Evolutionary conservation across 1,139 yeast species (phyloP).

Genomic region (Pichia inconspicua): DNA sequence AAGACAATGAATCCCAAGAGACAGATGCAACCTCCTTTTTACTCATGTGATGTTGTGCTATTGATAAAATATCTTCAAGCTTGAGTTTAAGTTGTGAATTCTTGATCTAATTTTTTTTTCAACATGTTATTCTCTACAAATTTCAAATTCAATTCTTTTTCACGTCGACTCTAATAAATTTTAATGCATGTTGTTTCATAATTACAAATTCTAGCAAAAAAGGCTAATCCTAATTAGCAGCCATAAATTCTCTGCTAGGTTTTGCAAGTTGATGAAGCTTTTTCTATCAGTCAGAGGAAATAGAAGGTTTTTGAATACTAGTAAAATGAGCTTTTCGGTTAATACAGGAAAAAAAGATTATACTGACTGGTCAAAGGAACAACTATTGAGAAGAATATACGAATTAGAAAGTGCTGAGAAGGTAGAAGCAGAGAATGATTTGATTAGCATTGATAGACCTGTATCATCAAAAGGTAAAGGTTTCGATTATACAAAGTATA

Average conservation of each 20-base stretch:
- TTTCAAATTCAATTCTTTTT: too few species aligned
- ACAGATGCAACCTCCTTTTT: slow-evolving; percentile 15
- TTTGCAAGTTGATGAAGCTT: neutral
- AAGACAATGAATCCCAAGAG: slow-evolving; percentile 21
- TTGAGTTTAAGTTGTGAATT: too few species aligned
- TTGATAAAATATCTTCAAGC: too few species aligned
- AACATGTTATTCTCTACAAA: too few species aligned
- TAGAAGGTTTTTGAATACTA: neutral
- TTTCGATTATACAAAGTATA: slow-evolving; percentile 63
- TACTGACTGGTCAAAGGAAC: slow-evolving; percentile 33
- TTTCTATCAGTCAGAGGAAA: too few species aligned
- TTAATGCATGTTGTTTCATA: too few species aligned
- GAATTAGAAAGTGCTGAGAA: slow-evolving; percentile 35
- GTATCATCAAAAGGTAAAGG: slow-evolving; percentile 29
- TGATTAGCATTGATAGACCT: slow-evolving; percentile 7
- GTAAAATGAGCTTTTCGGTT: neutral
- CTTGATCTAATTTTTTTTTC: slow-evolving; percentile 1
- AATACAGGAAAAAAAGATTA: slow-evolving; percentile 9
- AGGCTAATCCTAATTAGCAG: neutral
- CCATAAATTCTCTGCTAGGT: neutral
- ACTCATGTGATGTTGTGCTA: neutral
- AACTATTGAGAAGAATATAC: slow-evolving; percentile 30
- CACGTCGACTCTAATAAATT: too few species aligned
- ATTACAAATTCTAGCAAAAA: neutral
- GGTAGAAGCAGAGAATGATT: neutral